These are phyloP conservation scores for Collybiopsis confluens DNA, from an alignment of 768 basidiomycete species.

Conservation along the genomic window DNA sequence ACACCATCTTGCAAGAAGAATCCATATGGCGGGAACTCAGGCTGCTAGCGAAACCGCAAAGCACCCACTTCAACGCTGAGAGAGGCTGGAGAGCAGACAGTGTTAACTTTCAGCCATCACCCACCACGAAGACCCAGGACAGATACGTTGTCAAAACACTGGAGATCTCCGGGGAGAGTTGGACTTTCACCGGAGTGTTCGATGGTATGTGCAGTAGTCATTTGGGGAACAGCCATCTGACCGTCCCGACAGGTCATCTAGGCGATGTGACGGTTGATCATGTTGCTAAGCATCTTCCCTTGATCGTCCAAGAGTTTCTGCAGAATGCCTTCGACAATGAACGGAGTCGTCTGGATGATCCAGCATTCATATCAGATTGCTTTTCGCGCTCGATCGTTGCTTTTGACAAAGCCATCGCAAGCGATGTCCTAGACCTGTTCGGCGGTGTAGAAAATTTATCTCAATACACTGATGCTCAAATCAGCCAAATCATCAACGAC, in stretches of 20 bases:
- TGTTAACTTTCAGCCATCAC: constrained; percentile 66
- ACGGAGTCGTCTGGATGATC: constrained; percentile 33
- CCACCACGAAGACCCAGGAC: constrained; percentile 53
- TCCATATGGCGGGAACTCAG: constrained; percentile 52
- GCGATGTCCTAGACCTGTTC: constrained; percentile 60
- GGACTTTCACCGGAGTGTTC: constrained; percentile 69
- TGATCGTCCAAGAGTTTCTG: constrained; percentile 59
- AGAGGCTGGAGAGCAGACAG: constrained; percentile 45
- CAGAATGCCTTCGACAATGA: constrained; percentile 35
- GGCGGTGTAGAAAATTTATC: constrained; percentile 45
- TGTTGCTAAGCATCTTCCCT: constrained; percentile 63
- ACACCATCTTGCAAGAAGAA: constrained; percentile 44
- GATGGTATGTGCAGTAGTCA: constrained; percentile 35
- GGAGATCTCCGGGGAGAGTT: constrained; percentile 49
- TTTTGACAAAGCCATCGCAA: constrained; percentile 65
- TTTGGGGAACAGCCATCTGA: constrained; percentile 7
- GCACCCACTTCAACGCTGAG: constrained; percentile 28
- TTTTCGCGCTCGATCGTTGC: constrained; percentile 55
- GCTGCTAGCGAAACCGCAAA: constrained; percentile 48
- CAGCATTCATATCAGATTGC: constrained; percentile 49
- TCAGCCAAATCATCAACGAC: constrained; percentile 62
- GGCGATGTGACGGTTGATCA: constrained; percentile 69
- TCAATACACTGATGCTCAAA: constrained; percentile 50
- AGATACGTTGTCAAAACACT: constrained; percentile 57
- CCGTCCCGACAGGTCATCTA: constrained; percentile 47